Percentiles rank a stretch among this genome's conserved stretches.
phyloP scores from a whole-genome alignment of 345 rosid species.

The Eucalyptus erythrocorys region DNA sequence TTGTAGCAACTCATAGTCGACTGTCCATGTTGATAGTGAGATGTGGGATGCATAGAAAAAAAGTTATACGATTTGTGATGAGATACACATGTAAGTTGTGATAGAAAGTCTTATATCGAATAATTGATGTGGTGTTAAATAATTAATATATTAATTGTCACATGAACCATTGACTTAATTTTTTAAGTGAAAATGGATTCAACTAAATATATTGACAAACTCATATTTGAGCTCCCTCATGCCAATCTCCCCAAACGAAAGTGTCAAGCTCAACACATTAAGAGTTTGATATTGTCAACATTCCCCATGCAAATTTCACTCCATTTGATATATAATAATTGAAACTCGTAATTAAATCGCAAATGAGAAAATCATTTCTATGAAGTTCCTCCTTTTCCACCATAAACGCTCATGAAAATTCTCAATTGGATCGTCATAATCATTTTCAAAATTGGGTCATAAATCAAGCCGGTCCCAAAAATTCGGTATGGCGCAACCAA shows the following conservation, averaged over 20 bases:
- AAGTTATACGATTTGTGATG: fast-evolving
- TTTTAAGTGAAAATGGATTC: fast-evolving
- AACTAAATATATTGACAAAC: too few species aligned
- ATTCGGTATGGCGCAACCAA: not conserved
- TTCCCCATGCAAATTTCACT: not conserved
- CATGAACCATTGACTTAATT: fast-evolving
- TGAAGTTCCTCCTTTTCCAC: not conserved
- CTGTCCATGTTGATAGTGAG: not conserved
- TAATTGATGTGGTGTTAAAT: fast-evolving
- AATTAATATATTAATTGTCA: not conserved
- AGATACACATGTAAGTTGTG: too few species aligned
- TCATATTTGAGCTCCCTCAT: fast-evolving
- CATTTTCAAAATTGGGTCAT: not conserved
- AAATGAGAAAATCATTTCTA: not conserved
- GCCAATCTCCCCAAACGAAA: fast-evolving
- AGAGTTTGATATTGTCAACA: not conserved
- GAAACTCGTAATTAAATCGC: not conserved
- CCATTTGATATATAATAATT: not conserved
- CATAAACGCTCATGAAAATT: not conserved
- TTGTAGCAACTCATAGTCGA: not conserved
- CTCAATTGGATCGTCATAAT: not conserved
- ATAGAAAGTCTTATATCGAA: too few species aligned
- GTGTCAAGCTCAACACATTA: not conserved
- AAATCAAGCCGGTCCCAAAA: not conserved
- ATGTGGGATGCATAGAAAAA: not conserved